phyloP scores from a whole-genome alignment of 2,329 filamentous ascomycete genomes.

The Xylaria sp. region DNA sequence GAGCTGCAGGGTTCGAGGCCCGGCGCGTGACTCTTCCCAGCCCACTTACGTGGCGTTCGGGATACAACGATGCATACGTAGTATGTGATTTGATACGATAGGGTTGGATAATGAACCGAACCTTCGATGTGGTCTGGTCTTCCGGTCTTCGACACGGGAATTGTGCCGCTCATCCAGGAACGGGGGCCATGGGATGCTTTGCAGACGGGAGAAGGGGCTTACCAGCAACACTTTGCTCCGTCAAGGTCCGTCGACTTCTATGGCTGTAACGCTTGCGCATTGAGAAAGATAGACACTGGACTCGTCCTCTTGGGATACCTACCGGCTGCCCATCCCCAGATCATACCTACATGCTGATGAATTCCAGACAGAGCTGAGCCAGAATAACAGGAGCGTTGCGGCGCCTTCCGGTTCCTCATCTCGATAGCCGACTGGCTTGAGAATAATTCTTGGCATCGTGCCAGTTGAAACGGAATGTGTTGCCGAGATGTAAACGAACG shows the following conservation, averaged over 20 bases:
- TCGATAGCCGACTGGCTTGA: not conserved
- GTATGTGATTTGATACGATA: not conserved
- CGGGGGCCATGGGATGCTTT: not conserved
- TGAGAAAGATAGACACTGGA: not conserved
- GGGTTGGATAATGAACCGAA: not conserved
- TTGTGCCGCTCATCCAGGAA: not conserved
- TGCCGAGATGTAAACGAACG: not conserved
- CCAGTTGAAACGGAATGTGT: not conserved
- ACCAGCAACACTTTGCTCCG: not conserved
- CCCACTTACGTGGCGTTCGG: not conserved
- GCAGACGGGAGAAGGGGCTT: not conserved
- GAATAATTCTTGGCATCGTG: not conserved
- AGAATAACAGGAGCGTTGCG: not conserved
- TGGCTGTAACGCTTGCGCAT: not conserved
- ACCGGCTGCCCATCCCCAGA: not conserved
- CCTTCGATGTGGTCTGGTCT: conserved; percentile 5
- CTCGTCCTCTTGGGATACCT: not conserved
- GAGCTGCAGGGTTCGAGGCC: conserved; percentile 1
- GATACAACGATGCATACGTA: not conserved
- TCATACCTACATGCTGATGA: not conserved
- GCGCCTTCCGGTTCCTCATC: not conserved
- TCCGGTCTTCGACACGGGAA: not conserved
- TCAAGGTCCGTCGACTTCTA: not conserved
- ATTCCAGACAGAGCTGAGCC: not conserved
- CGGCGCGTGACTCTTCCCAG: not conserved